phyloP scores from a whole-genome alignment of 345 rosid species.

The Sonneratia caseolaris region DNA sequence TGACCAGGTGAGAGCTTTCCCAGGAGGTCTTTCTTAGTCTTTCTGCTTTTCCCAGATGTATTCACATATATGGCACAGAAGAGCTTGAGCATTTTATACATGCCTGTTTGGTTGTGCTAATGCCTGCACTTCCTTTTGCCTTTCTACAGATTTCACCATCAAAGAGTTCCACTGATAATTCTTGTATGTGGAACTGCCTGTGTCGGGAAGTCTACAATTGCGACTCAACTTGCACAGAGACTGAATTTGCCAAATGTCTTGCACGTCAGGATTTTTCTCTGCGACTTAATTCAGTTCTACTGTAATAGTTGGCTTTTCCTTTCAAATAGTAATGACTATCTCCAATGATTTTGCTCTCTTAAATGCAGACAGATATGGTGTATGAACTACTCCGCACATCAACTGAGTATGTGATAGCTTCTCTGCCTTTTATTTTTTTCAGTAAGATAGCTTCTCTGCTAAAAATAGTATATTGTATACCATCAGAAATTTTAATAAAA shows the following conservation, averaged over 20 bases:
- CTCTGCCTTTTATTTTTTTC: not conserved
- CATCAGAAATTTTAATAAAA: not conserved
- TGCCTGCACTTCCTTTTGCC: not conserved
- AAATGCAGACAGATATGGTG: constrained; percentile 18
- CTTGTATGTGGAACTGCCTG: constrained; percentile 99
- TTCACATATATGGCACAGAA: not conserved
- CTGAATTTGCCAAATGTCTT: constrained; percentile 95
- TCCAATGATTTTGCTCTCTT: not conserved
- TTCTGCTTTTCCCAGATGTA: not conserved
- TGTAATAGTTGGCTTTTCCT: not conserved
- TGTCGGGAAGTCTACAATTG: constrained; percentile 89
- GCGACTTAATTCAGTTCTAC: not conserved
- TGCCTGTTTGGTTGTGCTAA: not conserved
- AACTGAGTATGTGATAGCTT: constrained; percentile 15
- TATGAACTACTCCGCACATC: constrained; percentile 20
- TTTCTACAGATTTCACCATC: constrained; percentile 83
- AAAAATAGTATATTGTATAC: not conserved
- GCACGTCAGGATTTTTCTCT: constrained; percentile 37
- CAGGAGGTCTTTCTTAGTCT: not conserved
- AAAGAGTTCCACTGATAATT: constrained; percentile 91
- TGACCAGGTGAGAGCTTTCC: constrained; percentile 58
- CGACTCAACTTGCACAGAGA: constrained; percentile 98
- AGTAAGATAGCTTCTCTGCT: not conserved
- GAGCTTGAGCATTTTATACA: not conserved
- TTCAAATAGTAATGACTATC: not conserved